Evolutionary conservation across 1,284 basidiomycete species (phyloP).

Genomic region (Ustilago vetiveriae): DNA sequence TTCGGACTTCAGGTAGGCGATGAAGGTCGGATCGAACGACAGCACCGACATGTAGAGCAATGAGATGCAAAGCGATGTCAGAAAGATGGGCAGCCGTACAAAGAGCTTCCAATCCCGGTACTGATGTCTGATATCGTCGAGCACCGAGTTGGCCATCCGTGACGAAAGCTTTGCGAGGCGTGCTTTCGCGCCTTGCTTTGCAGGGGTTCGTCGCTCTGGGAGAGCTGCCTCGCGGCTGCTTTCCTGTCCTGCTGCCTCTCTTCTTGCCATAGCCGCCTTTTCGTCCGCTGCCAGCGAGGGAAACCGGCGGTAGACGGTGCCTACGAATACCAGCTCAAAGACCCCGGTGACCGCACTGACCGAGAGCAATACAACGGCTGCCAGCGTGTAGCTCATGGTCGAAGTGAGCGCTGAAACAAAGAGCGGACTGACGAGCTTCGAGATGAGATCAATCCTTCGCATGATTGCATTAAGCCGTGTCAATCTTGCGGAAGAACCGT

Average conservation of each 20-base stretch:
- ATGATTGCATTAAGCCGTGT: constrained; percentile 64
- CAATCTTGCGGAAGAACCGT: constrained; percentile 42
- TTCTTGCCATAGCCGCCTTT: constrained; percentile 13
- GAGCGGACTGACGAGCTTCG: constrained; percentile 72
- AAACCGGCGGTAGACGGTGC: constrained; percentile 51
- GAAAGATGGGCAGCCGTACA: constrained; percentile 68
- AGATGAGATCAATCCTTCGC: constrained; percentile 72
- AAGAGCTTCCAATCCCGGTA: constrained; percentile 70
- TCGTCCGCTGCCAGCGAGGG: constrained; percentile 40
- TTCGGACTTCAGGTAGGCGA: constrained; percentile 61
- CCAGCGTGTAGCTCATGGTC: constrained; percentile 38
- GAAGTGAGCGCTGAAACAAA: constrained; percentile 72
- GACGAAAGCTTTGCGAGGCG: not conserved
- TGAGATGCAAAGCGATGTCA: constrained; percentile 70
- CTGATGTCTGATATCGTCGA: constrained; percentile 34
- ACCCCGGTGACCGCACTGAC: constrained; percentile 38
- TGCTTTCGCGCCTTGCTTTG: not conserved
- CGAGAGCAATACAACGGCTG: constrained; percentile 46
- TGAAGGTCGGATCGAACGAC: constrained; percentile 62
- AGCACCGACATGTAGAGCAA: constrained; percentile 72
- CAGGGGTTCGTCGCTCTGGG: no score
- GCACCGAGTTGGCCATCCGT: not conserved
- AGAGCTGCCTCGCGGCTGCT: no score
- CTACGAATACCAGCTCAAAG: constrained; percentile 54
- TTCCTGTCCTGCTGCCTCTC: not conserved